Base-by-base conservation (phyloP, 345 rosid genomes). In the Eucalyptus guilfoylei region DNA sequence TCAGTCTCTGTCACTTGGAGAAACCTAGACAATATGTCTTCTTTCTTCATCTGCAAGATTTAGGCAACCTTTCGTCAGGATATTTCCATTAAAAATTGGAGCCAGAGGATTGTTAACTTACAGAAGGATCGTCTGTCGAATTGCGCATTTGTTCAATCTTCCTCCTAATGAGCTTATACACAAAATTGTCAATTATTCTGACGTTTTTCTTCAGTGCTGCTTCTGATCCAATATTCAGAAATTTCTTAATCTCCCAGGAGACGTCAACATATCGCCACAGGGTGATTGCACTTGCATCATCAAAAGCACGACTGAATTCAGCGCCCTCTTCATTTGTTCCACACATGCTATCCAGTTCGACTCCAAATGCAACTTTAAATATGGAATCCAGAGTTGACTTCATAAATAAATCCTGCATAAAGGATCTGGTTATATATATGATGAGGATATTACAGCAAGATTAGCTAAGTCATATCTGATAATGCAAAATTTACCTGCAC, bases 381-480 rank as follows among this genome's bases (percentile, higher is more conserved):
- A 94, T 94, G 8, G 96, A 95, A 91, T 94, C 97, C 48, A 95
- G 89, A 64, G 96, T 92, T 17, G 96, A 93, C 90, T 92, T 95
- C 97, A 95, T 92, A 67, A 95, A 92, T 89, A 94, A 89, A 69
- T 90, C 95, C 97, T 95, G 90, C 88, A 88, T 21, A 76, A 21
- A 76, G 4, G 9, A 40, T 76, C 15, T 40, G 28, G 7, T 76
- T 40, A 76, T 37, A 21, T 40, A 76, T 37, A 4, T 21, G 28
- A 21, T 40, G 83, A 76, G 21, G 83, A 76, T 0, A 76, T 9
- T 49, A 49, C 42, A 50, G 45, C 50, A 49, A 50, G 28, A 37
- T 48, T 52, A 34, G 34, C 60, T 3, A 72, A 49, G 85, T 85
- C 54, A 76, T 21, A 37, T 19, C 17, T 14, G 24, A 52, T 11